Conservation (phyloP, 495 filamentous ascomycete species). For the Copromyces sp. region DNA sequence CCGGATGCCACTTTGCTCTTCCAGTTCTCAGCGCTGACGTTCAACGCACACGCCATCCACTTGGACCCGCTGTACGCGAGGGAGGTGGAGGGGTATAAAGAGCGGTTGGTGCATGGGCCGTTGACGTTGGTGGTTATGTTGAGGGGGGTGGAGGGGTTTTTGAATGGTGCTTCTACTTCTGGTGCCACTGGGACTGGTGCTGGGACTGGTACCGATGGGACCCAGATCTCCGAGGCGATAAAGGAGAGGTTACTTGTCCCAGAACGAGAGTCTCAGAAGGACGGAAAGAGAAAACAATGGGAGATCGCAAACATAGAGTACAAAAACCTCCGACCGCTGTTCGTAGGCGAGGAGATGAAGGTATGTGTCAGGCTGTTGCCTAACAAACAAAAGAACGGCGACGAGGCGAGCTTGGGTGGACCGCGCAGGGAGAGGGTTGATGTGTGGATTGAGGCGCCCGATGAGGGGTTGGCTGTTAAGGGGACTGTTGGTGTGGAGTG, state of each 20-base stretch:
- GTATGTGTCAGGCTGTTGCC: slow-evolving; percentile 43
- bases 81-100: slow-evolving; percentile 60
- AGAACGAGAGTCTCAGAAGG: not conserved
- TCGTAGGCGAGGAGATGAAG: slow-evolving; percentile 53
- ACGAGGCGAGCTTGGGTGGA: slow-evolving; percentile 3
- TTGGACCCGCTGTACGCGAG: slow-evolving; percentile 63
- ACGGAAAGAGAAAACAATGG: slow-evolving; percentile 8
- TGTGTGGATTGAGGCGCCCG: slow-evolving; percentile 55
- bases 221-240: not conserved
- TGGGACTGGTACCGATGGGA: not conserved
- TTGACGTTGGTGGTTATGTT: slow-evolving; percentile 69
- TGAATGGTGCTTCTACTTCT: not conserved
- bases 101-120: slow-evolving; percentile 77
- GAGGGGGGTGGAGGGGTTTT: slow-evolving; percentile 38
- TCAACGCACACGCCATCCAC: slow-evolving; percentile 81
- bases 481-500: slow-evolving; percentile 20
- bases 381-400: slow-evolving; percentile 4
- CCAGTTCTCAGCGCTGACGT: slow-evolving; percentile 75
- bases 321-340: slow-evolving; percentile 72
- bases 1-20: slow-evolving; percentile 63
- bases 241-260: not conserved
- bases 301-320: slow-evolving; percentile 54
- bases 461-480: slow-evolving; percentile 53
- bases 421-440: slow-evolving; percentile 33
- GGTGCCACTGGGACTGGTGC: not conserved